These are phyloP conservation scores for Eucommia ulmoides DNA, from an alignment of 257 asterid species.

Conservation along the genomic window DNA sequence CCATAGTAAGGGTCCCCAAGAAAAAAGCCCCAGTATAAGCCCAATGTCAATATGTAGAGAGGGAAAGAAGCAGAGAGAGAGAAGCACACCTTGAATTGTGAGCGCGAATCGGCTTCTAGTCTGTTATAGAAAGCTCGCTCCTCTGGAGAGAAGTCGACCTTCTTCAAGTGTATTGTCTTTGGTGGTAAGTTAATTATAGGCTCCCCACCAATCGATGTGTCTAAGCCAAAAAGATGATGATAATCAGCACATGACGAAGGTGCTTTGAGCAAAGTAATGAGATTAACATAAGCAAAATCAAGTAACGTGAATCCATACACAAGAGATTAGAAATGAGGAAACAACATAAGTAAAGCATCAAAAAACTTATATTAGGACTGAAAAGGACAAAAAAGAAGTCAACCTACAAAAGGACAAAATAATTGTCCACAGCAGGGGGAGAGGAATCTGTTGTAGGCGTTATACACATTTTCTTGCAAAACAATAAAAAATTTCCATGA, in stretches of 20 bases:
- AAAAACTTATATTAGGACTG: too few relatives aligned
- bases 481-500: too few relatives aligned
- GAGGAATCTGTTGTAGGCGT: too few relatives aligned
- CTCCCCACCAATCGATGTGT: slow-evolving; percentile 52
- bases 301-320: too few relatives aligned
- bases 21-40: too few relatives aligned
- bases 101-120: slow-evolving; percentile 75
- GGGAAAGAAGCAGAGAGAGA: slow-evolving; percentile 9
- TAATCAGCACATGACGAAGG: slow-evolving; percentile 20
- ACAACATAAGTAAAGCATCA: too few relatives aligned
- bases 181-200: slow-evolving; percentile 86
- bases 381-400: not conserved
- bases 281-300: too few relatives aligned
- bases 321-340: too few relatives aligned
- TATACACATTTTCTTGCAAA: too few relatives aligned
- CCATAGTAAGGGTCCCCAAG: too few relatives aligned
- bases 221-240: slow-evolving; percentile 25
- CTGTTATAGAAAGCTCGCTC: slow-evolving; percentile 67
- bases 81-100: slow-evolving; percentile 69
- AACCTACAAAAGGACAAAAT: not conserved
- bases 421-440: too few relatives aligned
- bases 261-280: too few relatives aligned
- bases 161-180: slow-evolving; percentile 45
- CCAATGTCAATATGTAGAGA: not conserved
- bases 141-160: slow-evolving; percentile 69